Evolutionary conservation across 1,284 basidiomycete species (phyloP).

Genomic region (Fomitopsis pinicola): DNA sequence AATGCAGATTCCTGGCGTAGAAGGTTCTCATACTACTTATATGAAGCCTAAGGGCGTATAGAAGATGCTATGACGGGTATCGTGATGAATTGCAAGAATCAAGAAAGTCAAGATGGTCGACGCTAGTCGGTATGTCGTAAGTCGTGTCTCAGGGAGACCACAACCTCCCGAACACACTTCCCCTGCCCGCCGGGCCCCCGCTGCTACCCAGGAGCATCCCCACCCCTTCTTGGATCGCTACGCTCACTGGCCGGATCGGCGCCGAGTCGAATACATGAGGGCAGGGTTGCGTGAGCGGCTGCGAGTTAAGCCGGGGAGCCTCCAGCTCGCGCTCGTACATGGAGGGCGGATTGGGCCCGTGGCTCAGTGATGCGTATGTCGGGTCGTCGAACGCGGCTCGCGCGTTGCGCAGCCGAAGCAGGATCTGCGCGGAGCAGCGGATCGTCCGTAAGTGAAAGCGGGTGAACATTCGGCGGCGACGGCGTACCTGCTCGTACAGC

Average conservation of each 20-base stretch:
- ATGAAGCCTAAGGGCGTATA: neutral
- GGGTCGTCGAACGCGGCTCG: slow-evolving; percentile 49
- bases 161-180: slow-evolving; percentile 63
- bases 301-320: slow-evolving; percentile 43
- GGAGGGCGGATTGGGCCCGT: slow-evolving; percentile 54
- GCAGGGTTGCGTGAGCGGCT: slow-evolving; percentile 62
- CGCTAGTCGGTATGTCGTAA: neutral
- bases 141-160: slow-evolving; percentile 36
- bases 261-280: slow-evolving; percentile 74
- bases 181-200: slow-evolving; percentile 33
- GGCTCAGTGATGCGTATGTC: slow-evolving; percentile 39
- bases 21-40: neutral
- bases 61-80: neutral
- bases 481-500: slow-evolving; percentile 62
- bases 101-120: neutral
- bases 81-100: neutral
- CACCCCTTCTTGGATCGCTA: slow-evolving; percentile 67
- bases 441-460: neutral
- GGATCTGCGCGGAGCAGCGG: slow-evolving; percentile 34
- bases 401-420: slow-evolving; percentile 51
- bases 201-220: slow-evolving; percentile 49
- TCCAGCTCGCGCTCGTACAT: slow-evolving; percentile 72
- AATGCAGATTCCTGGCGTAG: neutral
- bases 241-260: slow-evolving; percentile 71
- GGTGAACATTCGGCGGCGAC: neutral